phyloP scores from a whole-genome alignment of 768 basidiomycete genomes.

The Leucosporidium scottii region DNA sequence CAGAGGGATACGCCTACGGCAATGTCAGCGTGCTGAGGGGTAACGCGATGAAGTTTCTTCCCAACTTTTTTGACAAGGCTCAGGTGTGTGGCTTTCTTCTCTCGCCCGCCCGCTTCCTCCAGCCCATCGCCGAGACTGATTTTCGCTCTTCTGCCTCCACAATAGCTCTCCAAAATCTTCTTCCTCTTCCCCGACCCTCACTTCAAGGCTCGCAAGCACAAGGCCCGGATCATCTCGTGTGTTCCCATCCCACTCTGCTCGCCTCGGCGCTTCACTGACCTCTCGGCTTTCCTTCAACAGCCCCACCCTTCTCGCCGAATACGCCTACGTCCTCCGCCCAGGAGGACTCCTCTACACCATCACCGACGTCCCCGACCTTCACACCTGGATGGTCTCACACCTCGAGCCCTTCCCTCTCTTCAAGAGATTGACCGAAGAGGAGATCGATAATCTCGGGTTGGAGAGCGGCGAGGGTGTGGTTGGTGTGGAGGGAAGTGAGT shows the following conservation, averaged over 20 bases:
- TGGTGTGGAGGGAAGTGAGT: conserved; percentile 38
- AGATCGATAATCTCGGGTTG: conserved; percentile 55
- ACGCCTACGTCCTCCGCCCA: conserved; percentile 82
- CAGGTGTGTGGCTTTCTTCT: conserved; percentile 48
- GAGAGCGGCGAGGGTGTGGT: conserved; percentile 73
- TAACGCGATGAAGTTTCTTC: conserved; percentile 97
- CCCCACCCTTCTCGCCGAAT: conserved; percentile 92
- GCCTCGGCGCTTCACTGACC: background rate
- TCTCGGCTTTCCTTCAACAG: conserved; percentile 33
- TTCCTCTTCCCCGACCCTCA: conserved; percentile 99
- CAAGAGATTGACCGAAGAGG: conserved; percentile 65
- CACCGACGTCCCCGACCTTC: conserved; percentile 89
- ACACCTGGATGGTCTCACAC: conserved; percentile 91
- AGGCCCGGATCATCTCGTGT: conserved; percentile 89
- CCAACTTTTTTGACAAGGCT: conserved; percentile 86
- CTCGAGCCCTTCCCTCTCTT: conserved; percentile 83
- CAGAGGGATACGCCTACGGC: conserved; percentile 55
- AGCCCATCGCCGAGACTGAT: background rate
- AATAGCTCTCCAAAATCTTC: conserved; percentile 72
- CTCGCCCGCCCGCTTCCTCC: too few relatives aligned
- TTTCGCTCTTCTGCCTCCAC: too few relatives aligned
- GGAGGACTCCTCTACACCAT: conserved; percentile 98
- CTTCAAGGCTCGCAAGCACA: conserved; percentile 96
- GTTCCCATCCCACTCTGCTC: conserved; percentile 21
- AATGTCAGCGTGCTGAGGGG: conserved; percentile 91